These are phyloP conservation scores for Auriscalpium microsporum DNA, from an alignment of 768 basidiomycete species.

Conservation along the genomic window DNA sequence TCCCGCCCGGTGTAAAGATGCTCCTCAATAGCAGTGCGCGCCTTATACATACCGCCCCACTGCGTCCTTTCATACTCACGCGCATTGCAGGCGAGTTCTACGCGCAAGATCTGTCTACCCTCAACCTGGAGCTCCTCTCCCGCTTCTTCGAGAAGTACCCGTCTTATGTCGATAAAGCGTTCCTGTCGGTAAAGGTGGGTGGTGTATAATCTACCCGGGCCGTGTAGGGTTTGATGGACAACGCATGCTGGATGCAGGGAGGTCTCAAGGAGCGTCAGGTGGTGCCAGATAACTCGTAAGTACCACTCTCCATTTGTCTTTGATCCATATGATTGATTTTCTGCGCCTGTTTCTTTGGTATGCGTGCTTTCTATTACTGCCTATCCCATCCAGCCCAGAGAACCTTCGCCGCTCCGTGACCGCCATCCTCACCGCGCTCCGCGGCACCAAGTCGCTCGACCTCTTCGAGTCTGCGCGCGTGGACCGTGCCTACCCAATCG, in stretches of 20 bases:
- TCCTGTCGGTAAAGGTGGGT: constrained; percentile 41
- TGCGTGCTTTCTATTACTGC: constrained; percentile 8
- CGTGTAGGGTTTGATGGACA: no score
- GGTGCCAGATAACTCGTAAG: not conserved
- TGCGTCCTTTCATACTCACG: no score
- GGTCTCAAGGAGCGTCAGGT: constrained; percentile 1
- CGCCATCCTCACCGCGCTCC: constrained; percentile 34
- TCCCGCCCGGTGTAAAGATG: constrained; percentile 38
- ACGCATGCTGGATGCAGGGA: not conserved
- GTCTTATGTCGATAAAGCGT: constrained; percentile 34
- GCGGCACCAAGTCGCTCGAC: constrained; percentile 49
- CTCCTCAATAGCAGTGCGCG: constrained; percentile 41
- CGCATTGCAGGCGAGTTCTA: constrained; percentile 45
- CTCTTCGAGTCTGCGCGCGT: constrained; percentile 48
- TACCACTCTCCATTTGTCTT: not conserved
- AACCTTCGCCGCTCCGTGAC: constrained; percentile 41
- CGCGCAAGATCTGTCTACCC: constrained; percentile 29
- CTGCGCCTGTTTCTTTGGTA: not conserved
- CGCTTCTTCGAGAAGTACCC: constrained; percentile 43
- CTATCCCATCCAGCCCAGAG: constrained; percentile 21
- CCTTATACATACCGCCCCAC: not conserved
- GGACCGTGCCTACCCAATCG: constrained; percentile 36
- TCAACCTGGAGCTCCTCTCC: constrained; percentile 40
- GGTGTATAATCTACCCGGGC: no score
- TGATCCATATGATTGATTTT: no score